Base-by-base conservation (phyloP, 2,329 filamentous ascomycete genomes). In the Colletotrichum tofieldiae region DNA sequence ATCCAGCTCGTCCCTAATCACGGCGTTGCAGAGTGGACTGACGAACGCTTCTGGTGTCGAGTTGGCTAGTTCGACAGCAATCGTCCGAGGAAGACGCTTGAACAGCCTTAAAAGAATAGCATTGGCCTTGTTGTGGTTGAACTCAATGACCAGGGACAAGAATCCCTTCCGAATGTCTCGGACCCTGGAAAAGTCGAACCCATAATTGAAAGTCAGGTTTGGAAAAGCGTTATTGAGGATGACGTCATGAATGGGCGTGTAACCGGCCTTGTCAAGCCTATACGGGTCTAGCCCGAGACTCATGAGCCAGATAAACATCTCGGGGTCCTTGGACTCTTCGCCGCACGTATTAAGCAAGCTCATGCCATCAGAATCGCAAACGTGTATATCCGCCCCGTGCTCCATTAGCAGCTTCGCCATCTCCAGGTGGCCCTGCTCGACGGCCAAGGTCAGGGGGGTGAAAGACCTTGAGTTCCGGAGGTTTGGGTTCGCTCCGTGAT, bases 381-480 rank as follows among this genome's bases (percentile, higher is more conserved):
- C 64, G 8, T 63, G 54, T 16, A 63, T 12, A 59, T 78, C 76
- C 0, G 79, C 81, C 0, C 79, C 81, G 54, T 79, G 65, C 1
- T 76, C 70, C 14, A 68, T 75, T 2, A 84, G 73, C 54, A 82
- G 14, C 68, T 70, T 72, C 32, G 82, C 74, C 72, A 82, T 45
- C 14, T 78, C 76, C 0, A 75, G 14, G 37, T 82, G 41, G 35
- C 67, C 60, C 11, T 23, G 7, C 1, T 14, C 41, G 37, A 65
- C 32, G 11, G 67, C 67, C 9, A 49, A 8, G n/a, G 35, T 29
- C n/a, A 65, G 39, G 0, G 61, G 67, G 3, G 35, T 59, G 23
- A 7, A 37, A 6, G 29, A 39, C 6, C 20, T 2, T 26, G 14
- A 29, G 52, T 43, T n/a, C 0, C 49, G 41, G 5, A 56, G 51